Base-by-base conservation (phyloP, 805 yeast species). In the Ogataea pini region DNA sequence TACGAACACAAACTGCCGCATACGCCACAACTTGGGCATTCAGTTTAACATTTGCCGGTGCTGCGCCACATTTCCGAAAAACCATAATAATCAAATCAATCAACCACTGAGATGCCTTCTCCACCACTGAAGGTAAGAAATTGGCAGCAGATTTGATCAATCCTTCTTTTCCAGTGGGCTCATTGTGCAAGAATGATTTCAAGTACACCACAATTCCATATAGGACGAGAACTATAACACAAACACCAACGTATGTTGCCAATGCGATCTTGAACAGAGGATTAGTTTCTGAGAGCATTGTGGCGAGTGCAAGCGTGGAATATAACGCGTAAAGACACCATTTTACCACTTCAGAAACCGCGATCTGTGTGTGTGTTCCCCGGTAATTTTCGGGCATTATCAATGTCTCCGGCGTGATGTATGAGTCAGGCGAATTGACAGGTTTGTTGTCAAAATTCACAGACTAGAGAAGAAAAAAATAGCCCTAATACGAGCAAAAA, bases 171-270 rank as follows among this genome's bases (percentile, higher is more conserved):
- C 41, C 44, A 9, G 44, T 4, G 8, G 13, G 13, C 4, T 41
- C 36, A 20, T 20, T 13, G 6, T 22, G 36, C 42, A 13, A 37
- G 28, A 52, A n/a, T 7, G 62, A 51, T 24, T 58, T 61, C 39
- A 59, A 51, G 25, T 57, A 56, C 5, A 65, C 55, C 8, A 62
- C 50, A 2, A 59, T 34, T 1, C 64, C 57, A 40, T 62, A 65
- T 6, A 54, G 16, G 1, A 49, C 18, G 6, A 55, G 37, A 7
- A 56, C 40, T 7, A 61, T 51, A 2, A 49, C 39, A 17, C 55
- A 57, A 14, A 62, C 36, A 2, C 68, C 71, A 6, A 52, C 47
- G 46, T 62, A 63, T 13, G 59, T 36, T 1, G 69, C 70, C 33
- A 66, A 18, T 10, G 62, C 51, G 6, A 67, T 61, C 49, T 61